phyloP scores from a whole-genome alignment of 176 grass and related monocot genomes.

The Melocanna baccifera region DNA sequence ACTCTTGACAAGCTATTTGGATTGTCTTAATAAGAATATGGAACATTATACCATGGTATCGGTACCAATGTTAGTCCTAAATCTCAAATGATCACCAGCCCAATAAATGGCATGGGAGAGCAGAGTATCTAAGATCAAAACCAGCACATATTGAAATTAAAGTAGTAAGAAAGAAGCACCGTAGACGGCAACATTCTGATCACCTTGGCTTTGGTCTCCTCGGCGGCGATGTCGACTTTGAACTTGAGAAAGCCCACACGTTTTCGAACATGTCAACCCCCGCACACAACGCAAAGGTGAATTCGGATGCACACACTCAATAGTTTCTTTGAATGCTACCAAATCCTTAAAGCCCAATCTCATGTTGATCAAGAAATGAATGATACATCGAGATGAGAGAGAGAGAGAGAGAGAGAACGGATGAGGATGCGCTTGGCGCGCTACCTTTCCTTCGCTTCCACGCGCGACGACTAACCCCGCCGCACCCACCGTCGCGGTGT shows the following conservation, averaged over 20 bases:
- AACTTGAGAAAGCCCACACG: constrained; percentile 91
- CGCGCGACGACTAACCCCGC: too few species aligned
- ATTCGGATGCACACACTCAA: not conserved
- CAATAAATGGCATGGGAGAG: not conserved
- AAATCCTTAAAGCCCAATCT: not conserved
- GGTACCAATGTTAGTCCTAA: not conserved
- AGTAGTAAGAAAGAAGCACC: not conserved
- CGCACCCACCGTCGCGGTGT: too few species aligned
- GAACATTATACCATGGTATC: not conserved
- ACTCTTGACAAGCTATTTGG: not conserved
- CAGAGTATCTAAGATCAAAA: not conserved
- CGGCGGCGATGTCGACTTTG: constrained; percentile 76
- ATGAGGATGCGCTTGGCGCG: too few species aligned
- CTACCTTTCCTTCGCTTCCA: too few species aligned
- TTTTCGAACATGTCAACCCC: constrained; percentile 82
- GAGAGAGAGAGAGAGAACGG: constrained; percentile 48
- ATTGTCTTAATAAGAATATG: not conserved
- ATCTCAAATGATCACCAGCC: not conserved
- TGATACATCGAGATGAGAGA: not conserved
- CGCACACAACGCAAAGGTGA: constrained; percentile 6
- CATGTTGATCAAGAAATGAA: constrained; percentile 2
- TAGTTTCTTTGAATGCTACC: not conserved
- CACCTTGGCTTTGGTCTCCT: constrained; percentile 77
- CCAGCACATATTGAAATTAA: not conserved
- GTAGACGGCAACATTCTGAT: not conserved